Base-by-base conservation (phyloP, 176 grass and related monocot genomes). In the Avena sativa region DNA sequence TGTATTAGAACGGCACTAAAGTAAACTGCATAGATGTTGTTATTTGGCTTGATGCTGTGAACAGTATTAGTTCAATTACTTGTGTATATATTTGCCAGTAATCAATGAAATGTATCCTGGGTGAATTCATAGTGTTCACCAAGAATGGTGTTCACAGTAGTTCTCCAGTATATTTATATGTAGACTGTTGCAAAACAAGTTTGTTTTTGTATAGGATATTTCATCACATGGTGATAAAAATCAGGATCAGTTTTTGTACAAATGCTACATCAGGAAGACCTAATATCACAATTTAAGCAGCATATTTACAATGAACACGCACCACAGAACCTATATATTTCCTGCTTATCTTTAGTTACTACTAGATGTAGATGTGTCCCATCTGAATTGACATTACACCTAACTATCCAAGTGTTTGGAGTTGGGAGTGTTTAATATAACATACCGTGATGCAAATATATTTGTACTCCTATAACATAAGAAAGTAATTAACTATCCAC, bases 1-100 rank as follows among this genome's bases (percentile, higher is more conserved):
- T 64, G 48, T 91, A 84, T 91, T 87, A 49, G 38, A 74, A 28
- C 74, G 75, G 67, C 85, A 32, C 85, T 66, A 32, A 64, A 57
- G 66, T 75, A 49, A 80, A 80, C 25, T 60, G 81, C 11, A n/a
- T 53, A 67, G 61, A 60, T 34, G 8, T 13, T 43, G 20, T 58
- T 58, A 53, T 67, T 20, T 80, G 62, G 76, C 74, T 50, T 75
- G 49, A 80, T 43, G 53, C 32, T 68, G 38, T 69, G 4, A 60
- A 59, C 60, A 61, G 78, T 76, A 40, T 49, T 82, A 11, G 60
- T 59, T 49, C 56, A 84, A 63, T 50, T 55, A 38, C n/a, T 66
- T 52, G 49, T 87, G 75, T 80, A 75, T 68, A 84, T 0, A 5
- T 72, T 68, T 19, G 66, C 25, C 75, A 51, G 5, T 74, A 84